Base-by-base conservation (phyloP, 2,329 filamentous ascomycete genomes). In the Arthrocladium fulminans region DNA sequence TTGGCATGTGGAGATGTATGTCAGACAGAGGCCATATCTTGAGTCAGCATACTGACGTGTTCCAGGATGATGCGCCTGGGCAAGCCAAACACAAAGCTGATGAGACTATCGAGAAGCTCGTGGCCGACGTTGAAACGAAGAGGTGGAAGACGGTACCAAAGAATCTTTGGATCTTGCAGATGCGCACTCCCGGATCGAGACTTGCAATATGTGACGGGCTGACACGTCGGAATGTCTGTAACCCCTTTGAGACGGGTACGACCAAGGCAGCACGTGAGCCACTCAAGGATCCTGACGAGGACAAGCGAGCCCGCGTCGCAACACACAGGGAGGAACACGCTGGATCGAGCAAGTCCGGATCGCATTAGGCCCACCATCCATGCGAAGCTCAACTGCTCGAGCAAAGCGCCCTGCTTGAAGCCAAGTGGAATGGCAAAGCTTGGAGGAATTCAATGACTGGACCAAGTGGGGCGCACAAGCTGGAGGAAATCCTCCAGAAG, bases 1-100 rank as follows among this genome's bases (percentile, higher is more conserved):
- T 55, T 77, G 73, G 74, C 65, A 71, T 44, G 61, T 65, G 67
- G 66, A 15, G 73, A 77, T 58, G 73, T 74, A 60, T 55, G 64
- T 50, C 15, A 20, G 15, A 27, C 12, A 15, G 9, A 34, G 17
- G 10, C 10, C 20, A 6, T 4, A 25, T 10, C 20, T 8, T 24
- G 20, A 3, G 5, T 39, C 22, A 13, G 38, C 39, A 3, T 39
- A 48, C 51, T 56, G 30, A 58, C 39, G 25, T n/a, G 9, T 3
- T 27, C 3, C 55, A 74, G 71, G 73, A 75, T 51, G 62, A 67
- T 17, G 58, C 63, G n/a, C 65, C 75, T 15, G 49, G 66, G 8
- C 57, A 66, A 43, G 66, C 69, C 12, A 63, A 67, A 47, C 57
- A 64, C 2, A 57, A 64, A 17, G 67, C 70, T n/a, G 64, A 71